A percentile compares a stretch with the other conserved stretches of the same genome.
phyloP scores from a whole-genome alignment of 2,329 filamentous ascomycete species.

The Botrytis paeoniae region DNA sequence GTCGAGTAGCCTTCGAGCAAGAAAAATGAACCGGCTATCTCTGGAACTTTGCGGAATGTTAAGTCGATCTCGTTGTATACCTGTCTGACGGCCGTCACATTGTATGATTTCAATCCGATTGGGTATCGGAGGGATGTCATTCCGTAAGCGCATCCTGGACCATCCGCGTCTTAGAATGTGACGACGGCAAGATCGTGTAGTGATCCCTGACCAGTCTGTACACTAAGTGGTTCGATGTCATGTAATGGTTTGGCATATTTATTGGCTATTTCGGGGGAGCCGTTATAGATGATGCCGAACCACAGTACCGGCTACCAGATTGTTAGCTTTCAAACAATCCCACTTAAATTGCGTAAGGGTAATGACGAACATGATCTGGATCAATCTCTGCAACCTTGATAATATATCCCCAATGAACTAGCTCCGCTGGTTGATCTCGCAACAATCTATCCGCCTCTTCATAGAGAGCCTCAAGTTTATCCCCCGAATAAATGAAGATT shows the following conservation, averaged over 20 bases:
- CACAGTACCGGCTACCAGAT: neutral
- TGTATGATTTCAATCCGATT: slow-evolving; percentile 9
- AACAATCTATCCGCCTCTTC: neutral
- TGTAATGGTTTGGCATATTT: slow-evolving; percentile 1
- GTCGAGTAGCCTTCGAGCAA: slow-evolving; percentile 8
- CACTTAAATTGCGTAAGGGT: neutral
- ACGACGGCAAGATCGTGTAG: slow-evolving; percentile 1
- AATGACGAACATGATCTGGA: slow-evolving; percentile 6
- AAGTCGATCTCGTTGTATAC: slow-evolving; percentile 1
- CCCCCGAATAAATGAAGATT: slow-evolving; percentile 2
- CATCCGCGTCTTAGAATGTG: neutral
- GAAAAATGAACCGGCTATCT: neutral
- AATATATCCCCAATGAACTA: slow-evolving; percentile 9
- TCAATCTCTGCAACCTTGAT: slow-evolving; percentile 1
- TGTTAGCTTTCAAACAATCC: neutral
- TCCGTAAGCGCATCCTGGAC: slow-evolving; percentile 8
- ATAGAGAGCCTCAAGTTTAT: slow-evolving; percentile 9
- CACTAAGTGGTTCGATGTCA: neutral
- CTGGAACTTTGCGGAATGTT: slow-evolving; percentile 1
- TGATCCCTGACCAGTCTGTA: neutral
- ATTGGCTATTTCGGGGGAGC: neutral
- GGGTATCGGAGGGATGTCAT: neutral
- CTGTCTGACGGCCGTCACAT: neutral
- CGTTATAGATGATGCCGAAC: slow-evolving; percentile 8
- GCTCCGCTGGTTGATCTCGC: slow-evolving; percentile 10